phyloP scores from a whole-genome alignment of 164 flowering plant genomes.

The Taxillus chinensis region DNA sequence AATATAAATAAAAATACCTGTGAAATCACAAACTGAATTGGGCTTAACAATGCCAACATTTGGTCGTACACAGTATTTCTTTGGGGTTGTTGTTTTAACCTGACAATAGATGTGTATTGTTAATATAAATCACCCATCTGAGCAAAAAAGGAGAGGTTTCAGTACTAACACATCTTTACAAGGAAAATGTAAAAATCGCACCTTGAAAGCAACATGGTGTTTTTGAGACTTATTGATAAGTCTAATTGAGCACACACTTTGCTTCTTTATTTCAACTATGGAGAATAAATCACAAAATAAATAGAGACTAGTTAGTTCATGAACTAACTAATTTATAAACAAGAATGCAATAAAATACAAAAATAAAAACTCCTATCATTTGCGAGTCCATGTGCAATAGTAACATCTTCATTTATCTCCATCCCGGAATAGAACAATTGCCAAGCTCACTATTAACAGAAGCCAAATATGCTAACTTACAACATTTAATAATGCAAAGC shows the following conservation, averaged over 20 bases:
- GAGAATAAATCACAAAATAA: not conserved
- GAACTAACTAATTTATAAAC: not conserved
- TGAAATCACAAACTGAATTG: conserved; percentile 48
- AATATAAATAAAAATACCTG: conserved; percentile 30
- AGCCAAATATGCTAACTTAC: no score
- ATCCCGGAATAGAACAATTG: no score
- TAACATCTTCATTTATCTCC: no score
- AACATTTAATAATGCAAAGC: no score
- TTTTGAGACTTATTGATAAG: conserved; percentile 50
- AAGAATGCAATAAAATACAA: not conserved
- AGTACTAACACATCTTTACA: not conserved
- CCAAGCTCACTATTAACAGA: no score
- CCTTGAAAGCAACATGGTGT: conserved; percentile 86
- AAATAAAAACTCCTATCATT: not conserved
- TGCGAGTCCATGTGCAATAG: not conserved
- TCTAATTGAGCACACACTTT: conserved; percentile 50
- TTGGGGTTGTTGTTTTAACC: conserved; percentile 93
- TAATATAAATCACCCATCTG: no score
- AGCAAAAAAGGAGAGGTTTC: not conserved
- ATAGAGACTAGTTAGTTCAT: not conserved
- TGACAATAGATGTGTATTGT: conserved; percentile 17
- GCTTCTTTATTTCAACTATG: conserved; percentile 74
- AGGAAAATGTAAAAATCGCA: conserved; percentile 9
- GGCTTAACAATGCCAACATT: conserved; percentile 64
- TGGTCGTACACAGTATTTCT: conserved; percentile 75